phyloP scores from a whole-genome alignment of 345 rosid species.

The Eucalyptus polybractea region DNA sequence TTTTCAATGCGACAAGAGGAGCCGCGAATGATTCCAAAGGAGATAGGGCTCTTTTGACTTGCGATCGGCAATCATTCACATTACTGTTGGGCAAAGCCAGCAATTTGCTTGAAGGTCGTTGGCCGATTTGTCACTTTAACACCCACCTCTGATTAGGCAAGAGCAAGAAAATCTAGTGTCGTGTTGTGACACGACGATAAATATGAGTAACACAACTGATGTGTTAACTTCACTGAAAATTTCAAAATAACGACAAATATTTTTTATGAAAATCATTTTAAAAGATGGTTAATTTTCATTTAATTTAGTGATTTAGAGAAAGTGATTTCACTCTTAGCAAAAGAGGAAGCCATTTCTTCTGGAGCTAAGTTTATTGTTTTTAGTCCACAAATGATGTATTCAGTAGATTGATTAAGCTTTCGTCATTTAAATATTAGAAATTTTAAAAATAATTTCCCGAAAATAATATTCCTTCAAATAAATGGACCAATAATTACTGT shows the following conservation, averaged over 20 bases:
- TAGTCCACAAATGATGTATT: fast-evolving
- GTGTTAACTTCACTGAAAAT: not conserved
- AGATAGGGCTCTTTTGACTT: not conserved
- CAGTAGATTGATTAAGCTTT: not conserved
- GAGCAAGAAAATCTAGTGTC: not conserved
- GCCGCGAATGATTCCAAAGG: not conserved
- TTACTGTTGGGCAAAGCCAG: not conserved
- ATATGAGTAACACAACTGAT: not conserved
- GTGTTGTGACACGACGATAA: not conserved
- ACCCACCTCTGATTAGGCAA: not conserved
- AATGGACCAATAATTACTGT: not conserved
- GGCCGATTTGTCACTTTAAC: not conserved
- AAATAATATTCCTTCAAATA: not conserved
- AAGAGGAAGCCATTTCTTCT: fast-evolving
- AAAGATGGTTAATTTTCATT: not conserved
- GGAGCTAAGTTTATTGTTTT: not conserved
- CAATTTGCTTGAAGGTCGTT: not conserved
- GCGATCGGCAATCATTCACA: not conserved
- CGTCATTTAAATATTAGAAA: not conserved
- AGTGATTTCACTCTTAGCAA: not conserved
- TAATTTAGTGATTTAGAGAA: not conserved
- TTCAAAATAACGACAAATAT: not conserved
- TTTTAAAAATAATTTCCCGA: not conserved
- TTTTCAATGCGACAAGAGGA: not conserved
- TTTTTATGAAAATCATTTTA: not conserved